Conservation (phyloP, 2,329 filamentous ascomycete genomes). For the Hypoxylon sp. region DNA sequence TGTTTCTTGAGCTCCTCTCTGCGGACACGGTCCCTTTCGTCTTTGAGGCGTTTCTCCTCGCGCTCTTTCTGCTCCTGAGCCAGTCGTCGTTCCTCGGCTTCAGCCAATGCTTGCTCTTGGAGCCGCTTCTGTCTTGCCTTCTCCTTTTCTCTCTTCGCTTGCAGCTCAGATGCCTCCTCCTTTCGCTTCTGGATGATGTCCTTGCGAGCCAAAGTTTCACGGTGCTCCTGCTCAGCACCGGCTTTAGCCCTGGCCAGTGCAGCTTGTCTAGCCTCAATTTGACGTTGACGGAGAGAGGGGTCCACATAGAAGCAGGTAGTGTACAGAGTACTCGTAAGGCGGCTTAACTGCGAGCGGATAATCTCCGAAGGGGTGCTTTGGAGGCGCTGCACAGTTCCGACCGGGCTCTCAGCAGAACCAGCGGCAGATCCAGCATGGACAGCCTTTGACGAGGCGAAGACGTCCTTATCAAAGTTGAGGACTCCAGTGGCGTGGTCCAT, state of each 20-base stretch:
- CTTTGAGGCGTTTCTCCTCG: constrained; percentile 86
- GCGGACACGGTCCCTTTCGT: constrained; percentile 89
- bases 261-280: constrained; percentile 82
- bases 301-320: constrained; percentile 97
- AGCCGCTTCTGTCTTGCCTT: constrained; percentile 90
- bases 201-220: constrained; percentile 86
- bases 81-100: constrained; percentile 90
- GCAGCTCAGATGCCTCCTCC: constrained; percentile 90
- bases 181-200: constrained; percentile 97
- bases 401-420: constrained; percentile 89
- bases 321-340: constrained; percentile 90
- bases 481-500: constrained; percentile 96
- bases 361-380: constrained; percentile 99
- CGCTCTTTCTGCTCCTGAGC: constrained; percentile 94
- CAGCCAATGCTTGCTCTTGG: constrained; percentile 87
- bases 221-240: constrained; percentile 93
- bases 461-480: constrained; percentile 96
- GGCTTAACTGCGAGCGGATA: constrained; percentile 92
- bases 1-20: constrained; percentile 95
- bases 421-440: constrained; percentile 86
- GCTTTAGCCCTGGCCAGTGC: constrained; percentile 86
- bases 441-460: constrained; percentile 97
- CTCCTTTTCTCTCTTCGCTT: constrained; percentile 91
- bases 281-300: constrained; percentile 86
- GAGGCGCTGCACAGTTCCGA: constrained; percentile 89